Conservation (phyloP, 768 basidiomycete species). For the Sporobolomyces pararoseus region DNA sequence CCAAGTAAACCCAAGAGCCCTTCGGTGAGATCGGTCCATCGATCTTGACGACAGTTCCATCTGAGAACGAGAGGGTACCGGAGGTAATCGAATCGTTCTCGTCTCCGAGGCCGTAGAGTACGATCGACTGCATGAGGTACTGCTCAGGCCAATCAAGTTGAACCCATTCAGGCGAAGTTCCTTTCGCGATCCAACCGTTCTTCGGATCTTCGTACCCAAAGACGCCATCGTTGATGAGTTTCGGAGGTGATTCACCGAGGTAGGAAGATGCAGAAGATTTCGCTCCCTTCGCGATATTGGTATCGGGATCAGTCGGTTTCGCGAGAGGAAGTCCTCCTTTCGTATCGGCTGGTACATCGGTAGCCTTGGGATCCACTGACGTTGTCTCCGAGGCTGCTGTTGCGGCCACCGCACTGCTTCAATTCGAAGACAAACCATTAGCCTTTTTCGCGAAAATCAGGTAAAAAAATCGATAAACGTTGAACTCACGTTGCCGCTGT, state of each 20-base stretch:
- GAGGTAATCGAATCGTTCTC: conserved; percentile 14
- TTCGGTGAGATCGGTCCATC: conserved; percentile 16
- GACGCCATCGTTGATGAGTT: neutral
- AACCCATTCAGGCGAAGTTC: neutral
- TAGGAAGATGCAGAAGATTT: neutral
- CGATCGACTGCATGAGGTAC: conserved; percentile 1
- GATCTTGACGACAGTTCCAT: conserved; percentile 17
- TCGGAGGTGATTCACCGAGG: neutral
- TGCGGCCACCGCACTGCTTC: no score
- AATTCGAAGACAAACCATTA: no score
- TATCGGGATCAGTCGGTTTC: no score
- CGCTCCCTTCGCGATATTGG: neutral
- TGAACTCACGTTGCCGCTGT: no score
- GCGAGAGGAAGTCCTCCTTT: no score
- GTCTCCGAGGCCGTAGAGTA: conserved; percentile 24
- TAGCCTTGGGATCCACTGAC: no score
- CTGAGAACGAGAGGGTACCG: conserved; percentile 20
- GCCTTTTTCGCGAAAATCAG: no score
- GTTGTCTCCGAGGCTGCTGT: no score
- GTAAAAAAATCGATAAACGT: no score
- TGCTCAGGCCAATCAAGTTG: conserved; percentile 1
- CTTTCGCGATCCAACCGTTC: neutral
- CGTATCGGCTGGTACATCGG: no score
- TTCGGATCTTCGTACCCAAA: neutral
- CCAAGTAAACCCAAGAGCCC: conserved; percentile 18